Evolutionary conservation across 345 rosid species (phyloP).

Genomic region (Euphorbia lathyris): DNA sequence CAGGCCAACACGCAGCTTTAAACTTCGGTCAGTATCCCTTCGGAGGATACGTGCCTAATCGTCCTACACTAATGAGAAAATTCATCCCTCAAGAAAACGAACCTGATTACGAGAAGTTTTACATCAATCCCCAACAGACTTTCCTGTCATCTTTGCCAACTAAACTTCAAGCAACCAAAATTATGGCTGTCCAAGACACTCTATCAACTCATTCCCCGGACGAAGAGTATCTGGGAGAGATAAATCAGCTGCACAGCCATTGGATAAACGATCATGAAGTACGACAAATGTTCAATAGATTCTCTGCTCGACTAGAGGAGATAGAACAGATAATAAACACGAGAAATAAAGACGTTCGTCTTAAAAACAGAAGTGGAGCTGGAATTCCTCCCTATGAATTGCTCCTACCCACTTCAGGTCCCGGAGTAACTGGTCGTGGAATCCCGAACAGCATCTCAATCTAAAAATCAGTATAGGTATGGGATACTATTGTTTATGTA

Average conservation of each 20-base stretch:
- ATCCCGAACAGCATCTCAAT: slow-evolving; percentile 94
- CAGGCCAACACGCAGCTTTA: slow-evolving; percentile 92
- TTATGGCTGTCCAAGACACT: slow-evolving; percentile 94
- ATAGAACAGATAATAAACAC: slow-evolving; percentile 52
- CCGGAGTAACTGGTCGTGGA: slow-evolving; percentile 93
- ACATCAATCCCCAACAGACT: slow-evolving; percentile 58
- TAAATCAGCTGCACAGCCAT: slow-evolving; percentile 31
- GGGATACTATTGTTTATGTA: not conserved
- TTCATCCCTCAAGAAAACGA: slow-evolving; percentile 63
- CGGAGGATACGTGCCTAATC: slow-evolving; percentile 91
- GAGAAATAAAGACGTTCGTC: slow-evolving; percentile 57
- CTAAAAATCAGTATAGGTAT: slow-evolving; percentile 13
- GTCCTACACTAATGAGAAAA: slow-evolving; percentile 75
- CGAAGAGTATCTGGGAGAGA: slow-evolving; percentile 78
- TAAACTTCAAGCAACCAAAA: slow-evolving; percentile 89
- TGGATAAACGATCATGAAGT: slow-evolving; percentile 67
- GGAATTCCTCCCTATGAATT: slow-evolving; percentile 90
- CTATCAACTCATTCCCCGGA: slow-evolving; percentile 84
- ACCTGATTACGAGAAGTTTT: slow-evolving; percentile 57
- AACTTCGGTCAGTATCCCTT: slow-evolving; percentile 96
- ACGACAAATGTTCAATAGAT: slow-evolving; percentile 42
- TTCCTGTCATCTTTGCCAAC: slow-evolving; percentile 74
- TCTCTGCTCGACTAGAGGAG: slow-evolving; percentile 56
- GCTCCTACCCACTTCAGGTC: slow-evolving; percentile 68
- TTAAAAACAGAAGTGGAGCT: slow-evolving; percentile 78